Base-by-base conservation (phyloP, 2,329 filamentous ascomycete genomes). In the Fusarium sp. region DNA sequence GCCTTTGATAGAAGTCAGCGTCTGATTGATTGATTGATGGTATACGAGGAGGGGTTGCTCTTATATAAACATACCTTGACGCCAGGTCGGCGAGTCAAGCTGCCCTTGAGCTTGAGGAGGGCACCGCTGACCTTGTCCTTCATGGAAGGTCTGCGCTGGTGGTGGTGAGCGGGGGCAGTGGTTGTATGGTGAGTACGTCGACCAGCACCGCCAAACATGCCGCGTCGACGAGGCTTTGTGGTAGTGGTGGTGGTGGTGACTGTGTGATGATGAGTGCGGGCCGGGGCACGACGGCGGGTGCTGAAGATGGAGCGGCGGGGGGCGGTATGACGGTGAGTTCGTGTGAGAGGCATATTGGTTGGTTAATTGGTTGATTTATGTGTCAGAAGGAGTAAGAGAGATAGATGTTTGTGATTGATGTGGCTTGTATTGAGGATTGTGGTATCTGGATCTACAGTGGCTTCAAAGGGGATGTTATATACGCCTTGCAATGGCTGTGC, bases 41-140 rank as follows among this genome's bases (percentile, higher is more conserved):
- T 19, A 19, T 37, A 5, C 29, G 17, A n/a, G 14, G 10, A 19
- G 17, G 9, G 6, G 4, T 21, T 3, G 19, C 9, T n/a, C 21
- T n/a, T 13, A 11, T 8, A 27, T 9, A 31, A 31, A 43, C 72
- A 58, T 76, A 86, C 86, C 87, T 93, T 93, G 64, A 89, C 77
- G 21, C 88, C 91, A 3, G 90, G 88, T 36, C 86, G 81, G 43
- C 85, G 76, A 1, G 88, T 93, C 53, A 94, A 72, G 49, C 80
- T 85, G 8, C 91, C 91, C 75, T 86, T 87, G 62, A 94, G 75
- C 79, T 85, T 91, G 78, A 91, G 81, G 73, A 94, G 79, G 1
- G 90, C 90, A 15, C 91, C 91, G 45, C 84, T 88, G 67, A 94
- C 82, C 77, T 93, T 94, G 78, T 94, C 91, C 42, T 88, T 88